These are phyloP conservation scores for Clonostachys sp. DNA, from an alignment of 2,329 filamentous ascomycete species.

Conservation along the genomic window DNA sequence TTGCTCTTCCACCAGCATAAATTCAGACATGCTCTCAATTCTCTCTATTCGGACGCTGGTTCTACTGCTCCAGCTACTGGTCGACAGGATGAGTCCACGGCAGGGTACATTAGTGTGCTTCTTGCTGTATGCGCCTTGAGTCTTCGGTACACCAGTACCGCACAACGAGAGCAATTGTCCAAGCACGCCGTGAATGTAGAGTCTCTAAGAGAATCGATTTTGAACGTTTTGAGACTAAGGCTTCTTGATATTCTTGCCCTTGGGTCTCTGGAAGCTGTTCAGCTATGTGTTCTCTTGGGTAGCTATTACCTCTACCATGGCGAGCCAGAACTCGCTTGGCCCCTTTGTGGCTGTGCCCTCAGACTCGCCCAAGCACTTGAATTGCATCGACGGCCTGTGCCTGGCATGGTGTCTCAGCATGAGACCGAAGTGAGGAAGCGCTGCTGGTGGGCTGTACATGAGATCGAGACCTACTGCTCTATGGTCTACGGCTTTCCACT, in stretches of 20 bases:
- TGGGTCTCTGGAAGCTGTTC: conserved; percentile 20
- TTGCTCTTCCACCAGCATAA: conserved; percentile 26
- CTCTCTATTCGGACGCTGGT: conserved; percentile 3
- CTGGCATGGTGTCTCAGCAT: not conserved
- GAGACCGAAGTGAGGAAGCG: conserved; percentile 20
- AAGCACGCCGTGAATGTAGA: not conserved
- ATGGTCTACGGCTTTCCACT: conserved; percentile 30
- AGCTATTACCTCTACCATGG: conserved; percentile 29
- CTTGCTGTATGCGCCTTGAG: not conserved
- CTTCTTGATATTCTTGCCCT: not conserved
- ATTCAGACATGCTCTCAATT: conserved; percentile 11
- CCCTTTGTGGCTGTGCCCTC: conserved; percentile 26
- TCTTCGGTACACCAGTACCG: not conserved
- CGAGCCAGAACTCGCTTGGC: conserved; percentile 26
- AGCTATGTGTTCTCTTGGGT: conserved; percentile 26
- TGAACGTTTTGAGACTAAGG: not conserved
- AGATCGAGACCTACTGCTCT: conserved; percentile 31
- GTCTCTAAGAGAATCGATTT: not conserved
- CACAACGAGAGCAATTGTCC: not conserved
- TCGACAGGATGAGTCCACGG: not conserved
- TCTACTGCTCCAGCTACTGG: not conserved
- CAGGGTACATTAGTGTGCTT: not conserved
- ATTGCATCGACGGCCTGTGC: conserved; percentile 13
- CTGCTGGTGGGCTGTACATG: conserved; percentile 33
- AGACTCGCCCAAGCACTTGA: conserved; percentile 26